These are phyloP conservation scores for Candida michaelii DNA, from an alignment of 805 yeast genomes.

Conservation along the genomic window DNA sequence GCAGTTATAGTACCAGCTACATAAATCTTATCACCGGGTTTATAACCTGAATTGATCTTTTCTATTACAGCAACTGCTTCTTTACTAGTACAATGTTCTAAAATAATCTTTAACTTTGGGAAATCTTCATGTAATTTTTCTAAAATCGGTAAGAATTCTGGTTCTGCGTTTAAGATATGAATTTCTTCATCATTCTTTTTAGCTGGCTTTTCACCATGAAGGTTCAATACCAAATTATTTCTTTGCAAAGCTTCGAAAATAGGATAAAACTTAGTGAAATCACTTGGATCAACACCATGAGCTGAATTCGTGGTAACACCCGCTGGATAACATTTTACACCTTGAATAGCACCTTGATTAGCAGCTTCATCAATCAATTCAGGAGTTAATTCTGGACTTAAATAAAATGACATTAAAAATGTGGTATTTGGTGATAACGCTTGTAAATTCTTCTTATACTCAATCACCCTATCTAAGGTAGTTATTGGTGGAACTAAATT, in stretches of 20 bases:
- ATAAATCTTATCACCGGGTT: constrained; percentile 34
- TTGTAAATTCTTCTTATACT: constrained; percentile 66
- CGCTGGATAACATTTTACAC: constrained; percentile 97
- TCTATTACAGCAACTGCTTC: constrained; percentile 81
- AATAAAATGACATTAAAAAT: constrained; percentile 87
- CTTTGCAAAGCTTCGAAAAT: constrained; percentile 86
- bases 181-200: constrained; percentile 54
- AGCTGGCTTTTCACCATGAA: constrained; percentile 93
- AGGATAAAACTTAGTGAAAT: constrained; percentile 85
- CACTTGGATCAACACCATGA: constrained; percentile 91
- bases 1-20: constrained; percentile 96
- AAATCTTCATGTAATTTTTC: constrained; percentile 74
- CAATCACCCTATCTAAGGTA: constrained; percentile 65
- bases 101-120: constrained; percentile 80
- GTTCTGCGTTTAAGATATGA: constrained; percentile 92
- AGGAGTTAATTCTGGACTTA: constrained; percentile 78
- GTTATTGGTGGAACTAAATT: constrained; percentile 91
- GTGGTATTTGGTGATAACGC: constrained; percentile 76
- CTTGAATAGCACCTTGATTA: constrained; percentile 62
- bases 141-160: constrained; percentile 86
- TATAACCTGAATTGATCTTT: constrained; percentile 44
- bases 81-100: constrained; percentile 93
- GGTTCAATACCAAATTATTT: constrained; percentile 72
- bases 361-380: constrained; percentile 83
- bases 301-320: constrained; percentile 98